phyloP scores from a whole-genome alignment of 2,329 filamentous ascomycete species.

The Pyrenophora tritici-repentis region DNA sequence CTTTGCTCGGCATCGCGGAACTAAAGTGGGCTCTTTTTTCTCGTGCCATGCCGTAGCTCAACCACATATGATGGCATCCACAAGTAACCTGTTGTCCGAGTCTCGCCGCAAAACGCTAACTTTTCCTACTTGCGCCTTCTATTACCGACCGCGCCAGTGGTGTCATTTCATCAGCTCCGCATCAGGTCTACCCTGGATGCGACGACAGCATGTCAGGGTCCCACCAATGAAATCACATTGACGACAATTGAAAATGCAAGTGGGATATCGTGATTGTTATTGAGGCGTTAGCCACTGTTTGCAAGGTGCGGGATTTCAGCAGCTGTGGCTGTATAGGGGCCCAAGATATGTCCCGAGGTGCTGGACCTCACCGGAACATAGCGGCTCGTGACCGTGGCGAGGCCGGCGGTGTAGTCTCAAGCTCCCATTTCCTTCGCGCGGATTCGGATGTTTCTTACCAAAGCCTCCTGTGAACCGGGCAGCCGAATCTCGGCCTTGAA shows the following conservation, averaged over 20 bases:
- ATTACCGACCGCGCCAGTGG: slow-evolving; percentile 29
- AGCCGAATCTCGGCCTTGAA: slow-evolving; percentile 59
- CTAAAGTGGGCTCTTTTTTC: slow-evolving; percentile 18
- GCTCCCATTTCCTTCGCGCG: slow-evolving; percentile 35
- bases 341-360: slow-evolving; percentile 20
- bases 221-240: slow-evolving; percentile 27
- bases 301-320: slow-evolving; percentile 18
- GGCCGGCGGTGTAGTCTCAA: slow-evolving; percentile 11
- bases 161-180: slow-evolving; percentile 4
- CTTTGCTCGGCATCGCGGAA: slow-evolving; percentile 33
- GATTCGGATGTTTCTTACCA: slow-evolving; percentile 41
- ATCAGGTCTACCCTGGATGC: neutral
- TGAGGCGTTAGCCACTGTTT: slow-evolving; percentile 24
- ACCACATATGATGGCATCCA: slow-evolving; percentile 7
- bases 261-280: slow-evolving; percentile 23
- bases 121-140: slow-evolving; percentile 20
- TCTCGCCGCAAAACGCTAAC: slow-evolving; percentile 38
- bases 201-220: slow-evolving; percentile 14
- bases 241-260: neutral
- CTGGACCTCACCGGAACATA: slow-evolving; percentile 4
- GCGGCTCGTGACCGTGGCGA: slow-evolving; percentile 9
- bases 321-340: slow-evolving; percentile 28
- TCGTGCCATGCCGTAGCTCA: slow-evolving; percentile 19
- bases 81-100: slow-evolving; percentile 30
- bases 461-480: slow-evolving; percentile 51